phyloP scores from a whole-genome alignment of 257 asterid species.

The Plantago major region DNA sequence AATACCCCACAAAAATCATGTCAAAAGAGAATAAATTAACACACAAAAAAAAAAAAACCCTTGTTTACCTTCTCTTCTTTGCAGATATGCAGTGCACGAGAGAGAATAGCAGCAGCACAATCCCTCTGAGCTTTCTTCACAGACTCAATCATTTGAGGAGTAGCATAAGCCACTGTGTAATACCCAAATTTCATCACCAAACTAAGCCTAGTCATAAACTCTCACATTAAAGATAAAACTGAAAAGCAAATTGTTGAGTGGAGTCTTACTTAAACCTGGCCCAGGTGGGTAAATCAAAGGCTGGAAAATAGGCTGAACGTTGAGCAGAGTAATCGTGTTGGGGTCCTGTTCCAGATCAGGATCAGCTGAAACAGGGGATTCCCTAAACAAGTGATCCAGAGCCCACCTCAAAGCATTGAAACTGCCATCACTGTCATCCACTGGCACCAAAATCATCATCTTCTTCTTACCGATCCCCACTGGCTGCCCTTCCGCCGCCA shows the following conservation, averaged over 20 bases:
- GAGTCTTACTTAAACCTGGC: slow-evolving; percentile 29
- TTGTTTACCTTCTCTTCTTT: slow-evolving; percentile 47
- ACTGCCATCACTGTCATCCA: slow-evolving; percentile 63
- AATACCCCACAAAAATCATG: too few species aligned
- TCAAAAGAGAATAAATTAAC: neutral
- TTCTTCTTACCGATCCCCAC: slow-evolving; percentile 12
- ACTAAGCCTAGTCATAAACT: neutral
- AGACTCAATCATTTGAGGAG: slow-evolving; percentile 43
- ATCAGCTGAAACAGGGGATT: neutral
- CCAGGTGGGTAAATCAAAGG: slow-evolving; percentile 62
- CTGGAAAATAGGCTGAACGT: slow-evolving; percentile 46
- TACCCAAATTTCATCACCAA: neutral
- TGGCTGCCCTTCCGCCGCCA: slow-evolving; percentile 18
- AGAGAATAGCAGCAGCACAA: slow-evolving; percentile 37
- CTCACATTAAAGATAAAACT: too few species aligned
- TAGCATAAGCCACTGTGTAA: slow-evolving; percentile 40
- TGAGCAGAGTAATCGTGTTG: slow-evolving; percentile 32
- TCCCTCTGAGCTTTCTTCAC: slow-evolving; percentile 56
- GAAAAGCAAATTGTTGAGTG: too few species aligned
- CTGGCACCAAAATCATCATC: slow-evolving; percentile 54
- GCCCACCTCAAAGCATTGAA: slow-evolving; percentile 63
- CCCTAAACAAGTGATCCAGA: slow-evolving; percentile 32
- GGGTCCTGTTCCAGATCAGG: slow-evolving; percentile 17
- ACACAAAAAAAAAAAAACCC: neutral
- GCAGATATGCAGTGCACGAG: slow-evolving; percentile 58